Evolutionary conservation across 768 basidiomycete species (phyloP).

Genomic region (Porphyrellus cyaneotinctus): DNA sequence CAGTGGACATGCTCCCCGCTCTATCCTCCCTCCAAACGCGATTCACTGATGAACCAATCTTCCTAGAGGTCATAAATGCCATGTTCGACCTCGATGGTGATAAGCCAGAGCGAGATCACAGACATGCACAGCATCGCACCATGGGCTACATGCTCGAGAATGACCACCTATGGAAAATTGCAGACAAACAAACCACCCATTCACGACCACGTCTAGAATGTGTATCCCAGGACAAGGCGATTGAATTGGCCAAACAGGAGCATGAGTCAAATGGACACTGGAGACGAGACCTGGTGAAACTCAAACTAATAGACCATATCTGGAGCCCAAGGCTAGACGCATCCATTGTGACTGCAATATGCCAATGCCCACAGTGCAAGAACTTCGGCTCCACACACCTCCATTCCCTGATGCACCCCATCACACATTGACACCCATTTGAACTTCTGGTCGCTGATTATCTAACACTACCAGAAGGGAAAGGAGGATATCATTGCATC

Average conservation of each 20-base stretch:
- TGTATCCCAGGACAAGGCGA: background rate
- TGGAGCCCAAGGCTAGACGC: slow-evolving; percentile 1
- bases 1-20: background rate
- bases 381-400: slow-evolving; percentile 18
- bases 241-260: background rate
- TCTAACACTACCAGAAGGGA: too few relatives aligned
- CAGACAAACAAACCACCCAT: too few relatives aligned
- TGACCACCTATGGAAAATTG: slow-evolving; percentile 25
- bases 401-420: slow-evolving; percentile 33
- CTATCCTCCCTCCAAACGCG: background rate
- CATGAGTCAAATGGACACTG: slow-evolving; percentile 9
- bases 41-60: background rate
- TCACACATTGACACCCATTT: slow-evolving; percentile 34
- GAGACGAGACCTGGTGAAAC: background rate
- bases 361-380: too few relatives aligned
- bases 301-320: background rate
- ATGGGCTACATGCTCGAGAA: background rate
- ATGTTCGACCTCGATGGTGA: background rate
- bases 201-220: background rate
- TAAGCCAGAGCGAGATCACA: background rate
- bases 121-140: slow-evolving; percentile 6
- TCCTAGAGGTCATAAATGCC: background rate
- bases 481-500: slow-evolving; percentile 30
- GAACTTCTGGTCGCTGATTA: slow-evolving; percentile 26
- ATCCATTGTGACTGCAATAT: too few relatives aligned